Percentiles rank a stretch among this genome's conserved stretches.
phyloP scores from a whole-genome alignment of 1,284 basidiomycete genomes.

The Earliella scabrosa region DNA sequence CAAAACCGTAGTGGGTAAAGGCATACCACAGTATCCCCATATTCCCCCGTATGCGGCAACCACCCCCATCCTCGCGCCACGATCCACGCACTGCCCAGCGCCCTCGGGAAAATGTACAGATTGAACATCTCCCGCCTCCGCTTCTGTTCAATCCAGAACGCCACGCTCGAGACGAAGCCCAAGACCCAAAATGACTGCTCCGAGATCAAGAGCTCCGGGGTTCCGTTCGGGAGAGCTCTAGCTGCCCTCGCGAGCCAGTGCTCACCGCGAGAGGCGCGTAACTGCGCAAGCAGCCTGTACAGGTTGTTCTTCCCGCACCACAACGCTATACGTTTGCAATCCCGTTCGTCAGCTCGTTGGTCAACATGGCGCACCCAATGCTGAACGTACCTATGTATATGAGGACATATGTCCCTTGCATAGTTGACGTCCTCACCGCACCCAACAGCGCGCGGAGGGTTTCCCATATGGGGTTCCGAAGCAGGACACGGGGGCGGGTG shows the following conservation, averaged over 20 bases:
- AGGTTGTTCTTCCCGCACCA: not conserved
- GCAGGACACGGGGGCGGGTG: not conserved
- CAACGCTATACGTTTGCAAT: not conserved
- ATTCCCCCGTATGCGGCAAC: not conserved
- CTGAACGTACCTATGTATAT: not conserved
- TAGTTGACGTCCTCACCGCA: not conserved
- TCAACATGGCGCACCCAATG: too few relatives aligned
- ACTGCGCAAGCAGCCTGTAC: not conserved
- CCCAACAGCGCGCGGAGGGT: not conserved
- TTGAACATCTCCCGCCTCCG: not conserved
- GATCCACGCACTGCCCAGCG: not conserved
- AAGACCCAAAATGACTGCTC: not conserved
- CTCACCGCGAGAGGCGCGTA: not conserved
- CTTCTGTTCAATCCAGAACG: not conserved
- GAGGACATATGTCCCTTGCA: not conserved
- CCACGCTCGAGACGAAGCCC: not conserved
- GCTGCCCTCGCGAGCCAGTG: not conserved
- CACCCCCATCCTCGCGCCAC: not conserved
- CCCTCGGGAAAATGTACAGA: not conserved
- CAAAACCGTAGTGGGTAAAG: not conserved
- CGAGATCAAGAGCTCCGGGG: not conserved
- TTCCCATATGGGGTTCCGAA: not conserved
- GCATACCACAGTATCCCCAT: not conserved
- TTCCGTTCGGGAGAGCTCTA: not conserved
- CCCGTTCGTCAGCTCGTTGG: not conserved